Base-by-base conservation (phyloP, 169 alveolate genomes). In the Plasmodium chabaudi region DNA sequence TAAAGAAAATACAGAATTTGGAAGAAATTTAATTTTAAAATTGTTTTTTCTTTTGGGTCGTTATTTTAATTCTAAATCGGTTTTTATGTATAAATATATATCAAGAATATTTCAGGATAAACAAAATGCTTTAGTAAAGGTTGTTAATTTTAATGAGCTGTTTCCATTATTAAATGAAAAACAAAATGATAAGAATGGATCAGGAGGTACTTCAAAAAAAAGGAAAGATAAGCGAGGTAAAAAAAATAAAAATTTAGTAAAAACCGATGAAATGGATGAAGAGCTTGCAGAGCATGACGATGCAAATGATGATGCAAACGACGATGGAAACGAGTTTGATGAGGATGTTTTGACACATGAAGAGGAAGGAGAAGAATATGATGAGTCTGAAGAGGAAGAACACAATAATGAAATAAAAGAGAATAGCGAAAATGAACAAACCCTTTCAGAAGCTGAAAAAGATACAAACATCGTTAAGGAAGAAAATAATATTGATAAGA, bases 101-200 rank as follows among this genome's bases (percentile, higher is more conserved):
- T 86, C 91, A 5, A n/a, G 91, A 17, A 69, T 86, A 19, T 86
- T 86, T 70, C 87, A 86, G 51, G 91, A 86, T 42, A 86, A 86
- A 53, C 57, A 47, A 61, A 17, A 17, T 0, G 25, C 75, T 0
- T 53, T 86, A 53, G 34, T 44, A 17, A 42, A 68, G 5, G 91
- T 86, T 9, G 75, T 86, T 2, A 86, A 86, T 59, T 86, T 86
- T 42, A 9, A 68, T 68, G 91, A 86, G 12, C 23, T 86, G 15
- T 86, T 86, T 60, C 91, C 91, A 9, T 46, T 47, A 39, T 1
- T 86, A 19, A 74, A 57, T 42, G n/a, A 5, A 10, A 67, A 53
- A 10, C 53, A 47, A 25, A 72, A 67, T 27, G 19, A 15, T 17
- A 79, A 67, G 49, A 79, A 25, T 27, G 65, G 64, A 64, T 67